Base-by-base conservation (phyloP, 257 asterid species). In the Rehmannia glutinosa region DNA sequence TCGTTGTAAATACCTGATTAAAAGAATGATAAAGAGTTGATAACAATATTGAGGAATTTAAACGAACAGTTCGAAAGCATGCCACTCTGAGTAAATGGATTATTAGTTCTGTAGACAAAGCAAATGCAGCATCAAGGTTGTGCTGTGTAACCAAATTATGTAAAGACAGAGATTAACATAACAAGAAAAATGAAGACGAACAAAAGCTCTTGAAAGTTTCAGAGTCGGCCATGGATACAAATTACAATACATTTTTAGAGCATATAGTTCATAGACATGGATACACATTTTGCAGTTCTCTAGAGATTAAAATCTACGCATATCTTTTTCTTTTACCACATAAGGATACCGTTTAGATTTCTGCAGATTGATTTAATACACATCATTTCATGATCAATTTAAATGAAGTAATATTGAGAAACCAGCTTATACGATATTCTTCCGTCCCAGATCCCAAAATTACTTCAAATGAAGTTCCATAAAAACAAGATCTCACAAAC, bases 1-100 rank as follows among this genome's bases (percentile, higher is more conserved):
- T 94, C 62, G 81, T 83, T 69, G 60, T 45, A 52, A 28, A 52
- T 46, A 42, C 45, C 89, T 80, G 68, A 73, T 21, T 32, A 33
- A 17, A 43, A 25, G 5, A 74, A 73, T 17, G 16, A 68, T n/a
- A 24, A 28, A n/a, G 60, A 12, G 20, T 6, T 32, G 21, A 15
- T 51, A 25, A n/a, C 46, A 6, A 1, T 4, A 43, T 0, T 13
- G 39, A 45, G 36, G 23, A 27, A 46, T 53, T 47, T 63, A 12
- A 36, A 59, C 11, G 19, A 66, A 28, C 2, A 25, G 0, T 3
- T 62, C 25, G n/a, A n/a, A n/a, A n/a, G n/a, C n/a, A n/a, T n/a
- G n/a, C n/a, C n/a, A n/a, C n/a, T n/a, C n/a, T n/a, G n/a, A n/a
- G n/a, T n/a, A n/a, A n/a, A n/a, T n/a, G n/a, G n/a, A n/a, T n/a